Percentiles rank a stretch among this genome's conserved stretches.
Evolutionary conservation across 2,329 filamentous ascomycete species (phyloP).

Genomic region (Juglanconis juglandina): DNA sequence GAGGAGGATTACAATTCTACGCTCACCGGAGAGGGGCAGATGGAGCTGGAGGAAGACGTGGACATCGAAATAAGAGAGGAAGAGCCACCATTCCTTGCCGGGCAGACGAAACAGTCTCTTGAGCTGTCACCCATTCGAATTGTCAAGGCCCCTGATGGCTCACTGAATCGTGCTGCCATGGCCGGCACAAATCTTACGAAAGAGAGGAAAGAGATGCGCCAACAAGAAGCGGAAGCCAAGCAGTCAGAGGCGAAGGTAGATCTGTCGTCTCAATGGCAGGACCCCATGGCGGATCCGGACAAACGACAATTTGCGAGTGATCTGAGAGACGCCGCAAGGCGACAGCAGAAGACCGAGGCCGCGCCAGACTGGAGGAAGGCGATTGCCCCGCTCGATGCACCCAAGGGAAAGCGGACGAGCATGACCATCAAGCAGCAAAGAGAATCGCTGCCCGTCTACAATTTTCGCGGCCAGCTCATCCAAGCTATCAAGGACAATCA

Average conservation of each 20-base stretch:
- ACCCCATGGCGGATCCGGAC: slow-evolving; percentile 87
- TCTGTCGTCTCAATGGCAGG: slow-evolving; percentile 87
- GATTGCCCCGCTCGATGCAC: slow-evolving; percentile 73
- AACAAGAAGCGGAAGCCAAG: slow-evolving; percentile 79
- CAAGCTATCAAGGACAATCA: slow-evolving; percentile 86
- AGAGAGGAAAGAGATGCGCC: slow-evolving; percentile 82
- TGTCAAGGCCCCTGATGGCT: slow-evolving; percentile 97
- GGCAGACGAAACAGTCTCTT: slow-evolving; percentile 93
- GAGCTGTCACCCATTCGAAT: slow-evolving; percentile 94
- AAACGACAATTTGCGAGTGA: slow-evolving; percentile 87
- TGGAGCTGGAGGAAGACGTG: slow-evolving; percentile 93
- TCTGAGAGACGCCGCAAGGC: slow-evolving; percentile 63
- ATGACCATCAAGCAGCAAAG: slow-evolving; percentile 95
- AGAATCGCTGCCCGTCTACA: slow-evolving; percentile 83
- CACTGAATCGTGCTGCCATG: slow-evolving; percentile 94
- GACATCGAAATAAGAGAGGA: slow-evolving; percentile 97
- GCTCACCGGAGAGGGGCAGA: slow-evolving; percentile 76
- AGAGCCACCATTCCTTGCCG: slow-evolving; percentile 90
- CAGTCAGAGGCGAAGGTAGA: slow-evolving; percentile 79
- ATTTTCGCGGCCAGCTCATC: slow-evolving; percentile 82
- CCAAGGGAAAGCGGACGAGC: slow-evolving; percentile 79
- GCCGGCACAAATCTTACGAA: slow-evolving; percentile 83
- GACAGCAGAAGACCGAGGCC: slow-evolving; percentile 59
- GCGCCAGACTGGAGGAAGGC: slow-evolving; percentile 92
- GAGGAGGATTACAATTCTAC: slow-evolving; percentile 92